A percentile compares a stretch with the other conserved stretches of the same genome.
phyloP scores from a whole-genome alignment of 345 rosid species.

The Salix suchowensis region DNA sequence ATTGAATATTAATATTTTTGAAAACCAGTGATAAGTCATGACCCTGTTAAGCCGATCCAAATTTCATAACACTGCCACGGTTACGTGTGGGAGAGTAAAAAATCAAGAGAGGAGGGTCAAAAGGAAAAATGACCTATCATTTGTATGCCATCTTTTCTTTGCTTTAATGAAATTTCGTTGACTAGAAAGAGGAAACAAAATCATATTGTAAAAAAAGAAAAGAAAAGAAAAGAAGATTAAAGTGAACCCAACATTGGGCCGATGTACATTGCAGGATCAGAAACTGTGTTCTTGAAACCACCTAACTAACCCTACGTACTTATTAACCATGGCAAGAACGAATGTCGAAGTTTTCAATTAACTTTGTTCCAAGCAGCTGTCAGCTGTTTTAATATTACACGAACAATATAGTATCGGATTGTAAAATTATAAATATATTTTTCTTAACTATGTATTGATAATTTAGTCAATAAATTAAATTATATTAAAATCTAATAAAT shows the following conservation, averaged over 20 bases:
- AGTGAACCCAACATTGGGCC: neutral
- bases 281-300: neutral
- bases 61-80: neutral
- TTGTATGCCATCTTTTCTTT: neutral
- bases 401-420: too few species aligned
- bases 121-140: slow-evolving; percentile 14
- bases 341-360: too few species aligned
- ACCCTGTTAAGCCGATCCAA: too few species aligned
- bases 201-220: slow-evolving; percentile 18
- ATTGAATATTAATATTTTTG: too few species aligned
- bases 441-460: too few species aligned
- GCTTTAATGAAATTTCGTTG: slow-evolving; percentile 17
- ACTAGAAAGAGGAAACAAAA: slow-evolving; percentile 14
- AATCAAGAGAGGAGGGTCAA: slow-evolving; percentile 12
- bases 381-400: too few species aligned
- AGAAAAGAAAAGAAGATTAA: neutral
- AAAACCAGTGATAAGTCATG: too few species aligned
- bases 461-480: too few species aligned
- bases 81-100: slow-evolving; percentile 9
- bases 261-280: slow-evolving; percentile 1
- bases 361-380: too few species aligned
- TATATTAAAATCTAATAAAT: too few species aligned
- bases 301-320: neutral
- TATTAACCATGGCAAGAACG: too few species aligned
- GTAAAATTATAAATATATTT: too few species aligned